Evolutionary conservation across 2,329 filamentous ascomycete species (phyloP), one percentile per base, ranked within the genome.

Genomic region (Verticillium isaacii): DNA sequence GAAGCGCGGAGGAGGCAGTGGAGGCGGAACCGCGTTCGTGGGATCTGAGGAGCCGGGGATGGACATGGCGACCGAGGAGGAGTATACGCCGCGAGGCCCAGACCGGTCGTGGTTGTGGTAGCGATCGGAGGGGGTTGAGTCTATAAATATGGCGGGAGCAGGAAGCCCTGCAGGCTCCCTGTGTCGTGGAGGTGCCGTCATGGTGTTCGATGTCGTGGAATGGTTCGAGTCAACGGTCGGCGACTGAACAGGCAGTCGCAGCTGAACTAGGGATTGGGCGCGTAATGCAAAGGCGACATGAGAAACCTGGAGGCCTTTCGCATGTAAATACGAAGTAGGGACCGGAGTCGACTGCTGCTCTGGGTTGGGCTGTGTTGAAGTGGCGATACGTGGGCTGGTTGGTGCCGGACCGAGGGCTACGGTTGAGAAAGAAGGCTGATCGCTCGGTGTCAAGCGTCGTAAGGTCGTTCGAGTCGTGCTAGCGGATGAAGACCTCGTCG

Each of bases 1-100:
- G 37, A 72, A 68, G 57, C 72, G 72, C 5, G 80, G 80, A n/a
- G 79, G 79, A n/a, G 79, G 80, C 55, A 82, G 66, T 12, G 58
- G 58, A 39, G 80, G 75, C 59, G 79, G 80, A 63, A 79, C 80
- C 2, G 72, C 76, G 64, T 73, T 68, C 62, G 70, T 65, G 62
- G 68, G 70, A 55, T 67, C 65, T 15, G 70, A 65, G 54, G 73
- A 68, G 57, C 77, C 76, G 37, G 77, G 79, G 62, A 82, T 82
- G 57, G 76, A 71, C 70, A 81, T 75, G 52, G 78, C 75, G 56
- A 62, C 61, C 2, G 64, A 66, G 12, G 64, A 66, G 2, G 69
- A 67, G 64, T 72, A 76, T 60, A 71, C 66, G 59, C 72, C 66
- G 63, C 71, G 76, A 41, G 70, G 65, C 57, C 70, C 67, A 36